Evolutionary conservation across 2,329 filamentous ascomycete species (phyloP), one percentile per base, ranked within the genome.

Genomic region (Nemania sp.): DNA sequence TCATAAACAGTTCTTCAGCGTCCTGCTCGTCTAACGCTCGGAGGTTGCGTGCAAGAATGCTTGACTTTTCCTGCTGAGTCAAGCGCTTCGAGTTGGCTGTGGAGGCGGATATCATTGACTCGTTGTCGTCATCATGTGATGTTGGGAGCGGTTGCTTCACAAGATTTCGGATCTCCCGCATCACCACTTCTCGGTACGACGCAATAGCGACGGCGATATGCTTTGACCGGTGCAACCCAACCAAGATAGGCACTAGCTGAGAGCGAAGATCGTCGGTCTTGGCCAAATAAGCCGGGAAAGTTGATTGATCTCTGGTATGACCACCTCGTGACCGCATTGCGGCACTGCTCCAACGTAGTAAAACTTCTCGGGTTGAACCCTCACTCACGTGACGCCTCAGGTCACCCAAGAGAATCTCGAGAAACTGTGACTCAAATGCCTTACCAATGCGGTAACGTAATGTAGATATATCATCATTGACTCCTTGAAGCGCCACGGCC

Each of bases 101-200:
- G 2, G 93, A 96, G 0, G 88, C 83, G 1, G 93, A 93, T 76
- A 94, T 88, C 79, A 94, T 89, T 0, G 92, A 96, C 73, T 95
- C 91, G 63, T 89, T 91, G 72, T 99, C 95, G 67, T 98, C 94
- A 62, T 99, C 95, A 68, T 87, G 95, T 11, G 94, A 96, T 71
- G 92, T 97, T 0, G 95, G 95, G 40, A 99, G 81, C 21, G 94
- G 90, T 59, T 87, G 86, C 55, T 92, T 86, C 51, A 99, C 94
- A 50, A 98, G 80, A 35, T 86, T 87, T 69, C 94, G 90, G 73
- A 98, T 89, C 75, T 99, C 95, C 51, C 90, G 88, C 63, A 96
- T 79, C 12, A 96, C 87, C 0, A 90, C 84, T 42, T 96, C 92
- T 65, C 94, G 87, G 74, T 95, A 98, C 0, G 88, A 87, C 40